Evolutionary conservation across 2,329 filamentous ascomycete genomes (phyloP).

Genomic region (Pseudocercospora cruenta): DNA sequence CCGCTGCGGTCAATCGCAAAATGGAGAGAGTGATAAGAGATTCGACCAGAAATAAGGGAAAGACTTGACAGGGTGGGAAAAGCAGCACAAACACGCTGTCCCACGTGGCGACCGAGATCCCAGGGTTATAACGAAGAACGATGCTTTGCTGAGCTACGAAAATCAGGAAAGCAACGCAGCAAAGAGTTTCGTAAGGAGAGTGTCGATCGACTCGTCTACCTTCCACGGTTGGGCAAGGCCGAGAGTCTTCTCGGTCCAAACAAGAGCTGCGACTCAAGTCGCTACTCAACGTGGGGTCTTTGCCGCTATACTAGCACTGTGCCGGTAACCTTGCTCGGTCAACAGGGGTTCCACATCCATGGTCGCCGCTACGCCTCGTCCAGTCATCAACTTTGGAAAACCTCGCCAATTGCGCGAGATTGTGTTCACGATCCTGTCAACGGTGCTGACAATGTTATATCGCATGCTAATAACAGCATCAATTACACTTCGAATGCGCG

Average conservation of each 20-base stretch:
- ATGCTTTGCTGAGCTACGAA: neutral
- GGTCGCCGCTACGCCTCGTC: slow-evolving; percentile 6
- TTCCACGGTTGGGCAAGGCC: slow-evolving; percentile 7
- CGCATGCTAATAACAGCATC: slow-evolving; percentile 2
- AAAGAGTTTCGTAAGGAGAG: slow-evolving; percentile 8
- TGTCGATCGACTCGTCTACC: slow-evolving; percentile 9
- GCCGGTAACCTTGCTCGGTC: slow-evolving; percentile 4
- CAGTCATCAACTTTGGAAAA: neutral
- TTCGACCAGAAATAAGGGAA: neutral
- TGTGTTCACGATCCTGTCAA: slow-evolving; percentile 3
- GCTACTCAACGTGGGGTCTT: slow-evolving; percentile 6
- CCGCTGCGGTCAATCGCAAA: neutral
- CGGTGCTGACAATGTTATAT: neutral
- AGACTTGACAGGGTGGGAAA: neutral
- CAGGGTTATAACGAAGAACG: slow-evolving; percentile 4
- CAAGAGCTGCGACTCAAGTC: slow-evolving; percentile 1
- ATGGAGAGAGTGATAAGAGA: neutral
- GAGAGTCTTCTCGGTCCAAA: neutral
- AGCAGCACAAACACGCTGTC: slow-evolving; percentile 1
- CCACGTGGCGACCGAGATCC: slow-evolving; percentile 6
- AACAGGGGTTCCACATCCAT: neutral
- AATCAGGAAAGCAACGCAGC: neutral
- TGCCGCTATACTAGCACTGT: slow-evolving; percentile 2
- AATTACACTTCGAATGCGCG: neutral
- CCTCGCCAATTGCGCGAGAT: slow-evolving; percentile 4